These are phyloP conservation scores for Malus domestica DNA, from an alignment of 306 rosid genomes.

Conservation along the genomic window DNA sequence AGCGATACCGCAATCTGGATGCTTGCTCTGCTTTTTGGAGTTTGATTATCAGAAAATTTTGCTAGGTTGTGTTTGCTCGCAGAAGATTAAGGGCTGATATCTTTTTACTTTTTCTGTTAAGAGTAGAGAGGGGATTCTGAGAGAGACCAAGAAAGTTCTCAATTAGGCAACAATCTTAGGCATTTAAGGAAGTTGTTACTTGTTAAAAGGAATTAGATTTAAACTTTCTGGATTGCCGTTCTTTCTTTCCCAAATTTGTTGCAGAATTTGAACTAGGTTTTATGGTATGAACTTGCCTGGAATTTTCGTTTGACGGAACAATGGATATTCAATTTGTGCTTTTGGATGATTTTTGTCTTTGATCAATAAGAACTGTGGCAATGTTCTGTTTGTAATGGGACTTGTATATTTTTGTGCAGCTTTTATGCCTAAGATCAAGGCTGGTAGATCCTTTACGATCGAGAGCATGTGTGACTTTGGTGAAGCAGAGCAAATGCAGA, in stretches of 20 bases:
- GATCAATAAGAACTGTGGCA: neutral
- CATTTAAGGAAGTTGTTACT: neutral
- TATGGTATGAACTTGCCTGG: neutral
- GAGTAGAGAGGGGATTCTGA: neutral
- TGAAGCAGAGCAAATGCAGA: conserved; percentile 57
- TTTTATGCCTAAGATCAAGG: conserved; percentile 84
- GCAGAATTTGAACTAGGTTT: neutral
- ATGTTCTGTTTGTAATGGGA: conserved; percentile 12
- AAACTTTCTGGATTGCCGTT: neutral
- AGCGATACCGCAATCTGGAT: too few species aligned
- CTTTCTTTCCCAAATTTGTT: neutral
- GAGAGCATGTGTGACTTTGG: conserved; percentile 74
- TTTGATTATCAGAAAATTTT: neutral
- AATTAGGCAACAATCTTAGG: neutral
- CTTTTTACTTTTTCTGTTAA: neutral
- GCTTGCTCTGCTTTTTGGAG: neutral
- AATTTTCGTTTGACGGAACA: neutral
- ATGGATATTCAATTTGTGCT: neutral
- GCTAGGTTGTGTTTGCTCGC: neutral
- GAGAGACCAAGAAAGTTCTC: neutral
- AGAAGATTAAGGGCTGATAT: neutral
- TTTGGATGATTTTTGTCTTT: neutral
- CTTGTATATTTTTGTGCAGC: conserved; percentile 44
- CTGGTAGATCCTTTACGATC: conserved; percentile 58
- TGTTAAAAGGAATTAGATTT: neutral